Conservation (phyloP, 352 stramenopile genomes). For the Globisporangium perplexum region DNA sequence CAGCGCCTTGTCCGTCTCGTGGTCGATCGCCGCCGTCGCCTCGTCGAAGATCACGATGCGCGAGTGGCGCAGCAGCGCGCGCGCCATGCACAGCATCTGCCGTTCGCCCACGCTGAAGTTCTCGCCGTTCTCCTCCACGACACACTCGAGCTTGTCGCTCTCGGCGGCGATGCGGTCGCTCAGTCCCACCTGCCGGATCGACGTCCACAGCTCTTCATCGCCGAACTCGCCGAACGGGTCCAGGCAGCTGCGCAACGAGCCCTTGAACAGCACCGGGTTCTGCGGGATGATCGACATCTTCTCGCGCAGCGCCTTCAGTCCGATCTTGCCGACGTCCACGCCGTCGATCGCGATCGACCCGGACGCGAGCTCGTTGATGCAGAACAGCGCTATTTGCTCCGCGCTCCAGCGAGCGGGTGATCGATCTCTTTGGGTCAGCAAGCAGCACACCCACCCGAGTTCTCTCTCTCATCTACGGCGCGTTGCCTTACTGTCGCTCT, state of each 20-base stretch:
- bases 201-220: conserved; percentile 85
- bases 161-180: conserved; percentile 34
- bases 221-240: conserved; percentile 90
- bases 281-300: conserved; percentile 90
- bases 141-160: conserved; percentile 36
- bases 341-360: conserved; percentile 63
- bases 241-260: conserved; percentile 56
- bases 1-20: conserved; percentile 88
- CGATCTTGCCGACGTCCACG: conserved; percentile 47
- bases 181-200: conserved; percentile 79
- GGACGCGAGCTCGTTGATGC: no score
- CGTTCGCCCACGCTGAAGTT: conserved; percentile 96
- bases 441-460: no score
- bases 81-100: conserved; percentile 94
- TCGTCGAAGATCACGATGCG: conserved; percentile 98
- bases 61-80: conserved; percentile 90
- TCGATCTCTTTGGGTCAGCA: no score
- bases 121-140: conserved; percentile 85
- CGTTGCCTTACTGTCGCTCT: no score
- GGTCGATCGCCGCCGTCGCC: conserved; percentile 91
- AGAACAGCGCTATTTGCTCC: no score
- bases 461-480: no score
- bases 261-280: conserved; percentile 94
- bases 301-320: conserved; percentile 42
- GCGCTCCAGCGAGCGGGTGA: no score